Base-by-base conservation (phyloP, 371 early-diverging fungal species). In the Zancudomyces culisetae region DNA sequence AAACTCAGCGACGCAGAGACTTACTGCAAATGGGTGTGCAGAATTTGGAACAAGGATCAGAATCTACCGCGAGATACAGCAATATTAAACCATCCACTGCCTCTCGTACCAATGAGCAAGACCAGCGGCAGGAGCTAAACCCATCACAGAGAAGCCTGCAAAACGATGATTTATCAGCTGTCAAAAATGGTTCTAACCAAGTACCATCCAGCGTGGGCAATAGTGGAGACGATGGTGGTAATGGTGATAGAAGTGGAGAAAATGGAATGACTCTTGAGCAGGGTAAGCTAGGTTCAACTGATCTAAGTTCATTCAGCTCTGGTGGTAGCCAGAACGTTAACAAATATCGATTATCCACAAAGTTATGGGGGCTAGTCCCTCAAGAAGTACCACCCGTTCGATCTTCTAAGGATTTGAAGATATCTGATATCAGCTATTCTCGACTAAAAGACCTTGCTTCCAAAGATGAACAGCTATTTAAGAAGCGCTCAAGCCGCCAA, bases 271-370 rank as follows among this genome's bases (percentile, higher is more conserved):
- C 10, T 4, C 15, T 35, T 10, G 35, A 6, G 35, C 15, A 6
- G 35, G 6, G 35, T 15, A 35, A 10, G 35, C 6, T 6, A 10
- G 35, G 35, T 15, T 35, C 35, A 15, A 10, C 15, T 10, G 35
- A 35, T 35, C 10, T 35, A 6, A 35, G 15, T 6, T 10, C 4
- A 12, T 10, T 8, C 6, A 4, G 6, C 10, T 21, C 19, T 21
- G 10, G 10, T 12, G 19, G 19, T 27, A 55, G 60, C 21, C 66
- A 67, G 49, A 61, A 60, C 39, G 66, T 67, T 22, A 66, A 64
- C 13, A 67, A 64, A 51, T 35, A 35, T 15, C 15, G 10, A 15
- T 6, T 6, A 6, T 10, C 10, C 35, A 10, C 35, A 35, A 35
- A 35, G 35, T 35, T 15, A 10, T 6, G 15, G 6, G 10, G 15